Evolutionary conservation across 768 basidiomycete genomes (phyloP), one percentile per base, ranked within the genome.

Genomic region (Dictyophora rubrovolvata): DNA sequence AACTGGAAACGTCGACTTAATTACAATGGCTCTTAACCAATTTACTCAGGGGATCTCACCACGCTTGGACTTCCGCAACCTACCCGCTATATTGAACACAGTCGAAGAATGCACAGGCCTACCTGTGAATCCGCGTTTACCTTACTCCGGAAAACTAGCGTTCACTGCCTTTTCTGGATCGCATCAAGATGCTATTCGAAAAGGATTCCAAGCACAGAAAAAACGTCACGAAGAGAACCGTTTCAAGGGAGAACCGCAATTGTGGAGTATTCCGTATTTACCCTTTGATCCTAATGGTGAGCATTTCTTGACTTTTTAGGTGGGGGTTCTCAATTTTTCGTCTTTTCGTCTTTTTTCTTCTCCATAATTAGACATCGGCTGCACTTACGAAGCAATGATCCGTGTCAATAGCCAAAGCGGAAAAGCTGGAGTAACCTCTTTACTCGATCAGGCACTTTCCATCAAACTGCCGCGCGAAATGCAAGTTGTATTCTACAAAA

Each of bases 361-460:
- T 35, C 48, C 2, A n/a, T 48, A 2, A n/a, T 51, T 51, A 59
- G 96, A 99, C 69, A 79, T 98, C 20, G 94, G 96, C 0, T 87
- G 92, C 73, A 91, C 76, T 55, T 98, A 98, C 74, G 96, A 99
- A 69, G 96, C 96, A 22, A 91, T 99, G 74, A 99, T 99, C 66
- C 90, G 96, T 42, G 96, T 99, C 72, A 99, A 99, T 74, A 95
- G 95, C 35, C 96, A 99, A 69, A 95, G 93, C 12, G 96, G 96
- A 61, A 99, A 98, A 73, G 96, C 94, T 62, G 96, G 96, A n/a
- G 87, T 98, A 68, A 90, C 95, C 10, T 97, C 93, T 77, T 81
- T 99, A 66, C 78, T 99, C 79, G 96, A 97, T 69, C 87, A 94
- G 67, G 83, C 92, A 61, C 74, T 98, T 65, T 81, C 82, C 22